A percentile compares a stretch with the other conserved stretches of the same genome.
These are phyloP conservation scores for Aspergillus tanneri DNA, from an alignment of 2,329 filamentous ascomycete genomes.

Conservation along the genomic window DNA sequence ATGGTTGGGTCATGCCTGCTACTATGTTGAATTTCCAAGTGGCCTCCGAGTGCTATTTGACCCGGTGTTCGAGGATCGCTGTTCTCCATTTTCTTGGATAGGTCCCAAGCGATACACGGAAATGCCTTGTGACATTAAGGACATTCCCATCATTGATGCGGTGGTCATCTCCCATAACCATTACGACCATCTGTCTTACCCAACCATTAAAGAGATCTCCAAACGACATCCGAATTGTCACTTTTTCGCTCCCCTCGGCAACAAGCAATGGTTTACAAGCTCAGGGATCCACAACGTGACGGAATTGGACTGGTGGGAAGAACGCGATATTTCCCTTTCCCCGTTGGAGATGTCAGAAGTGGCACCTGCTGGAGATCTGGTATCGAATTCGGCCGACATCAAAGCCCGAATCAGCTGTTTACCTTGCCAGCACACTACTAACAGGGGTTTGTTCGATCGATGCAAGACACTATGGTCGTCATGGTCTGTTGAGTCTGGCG, in stretches of 20 bases:
- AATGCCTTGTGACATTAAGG: slow-evolving; percentile 70
- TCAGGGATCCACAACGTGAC: slow-evolving; percentile 73
- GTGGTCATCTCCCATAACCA: slow-evolving; percentile 84
- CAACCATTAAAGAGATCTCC: slow-evolving; percentile 69
- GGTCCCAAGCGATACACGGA: slow-evolving; percentile 77
- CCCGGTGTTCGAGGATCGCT: slow-evolving; percentile 86
- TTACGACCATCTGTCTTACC: slow-evolving; percentile 85
- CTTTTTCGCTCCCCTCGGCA: slow-evolving; percentile 82
- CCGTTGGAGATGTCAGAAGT: slow-evolving; percentile 33
- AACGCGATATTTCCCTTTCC: slow-evolving; percentile 68
- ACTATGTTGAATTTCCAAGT: slow-evolving; percentile 83
- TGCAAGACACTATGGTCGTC: slow-evolving; percentile 81
- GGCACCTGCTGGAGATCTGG: slow-evolving; percentile 22
- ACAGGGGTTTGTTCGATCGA: slow-evolving; percentile 67
- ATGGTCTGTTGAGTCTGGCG: slow-evolving; percentile 74
- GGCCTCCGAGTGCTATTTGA: slow-evolving; percentile 90
- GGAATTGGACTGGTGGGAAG: slow-evolving; percentile 95
- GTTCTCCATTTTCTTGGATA: slow-evolving; percentile 69
- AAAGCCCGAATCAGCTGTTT: slow-evolving; percentile 72
- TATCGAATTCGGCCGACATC: slow-evolving; percentile 50
- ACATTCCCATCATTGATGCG: slow-evolving; percentile 63
- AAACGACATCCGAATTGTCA: slow-evolving; percentile 73
- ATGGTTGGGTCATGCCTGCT: slow-evolving; percentile 94
- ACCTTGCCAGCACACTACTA: slow-evolving; percentile 80
- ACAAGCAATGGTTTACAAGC: slow-evolving; percentile 76